Base-by-base conservation (phyloP, 192 early-diverging fungal genomes). In the Blastocladiella britannica region DNA sequence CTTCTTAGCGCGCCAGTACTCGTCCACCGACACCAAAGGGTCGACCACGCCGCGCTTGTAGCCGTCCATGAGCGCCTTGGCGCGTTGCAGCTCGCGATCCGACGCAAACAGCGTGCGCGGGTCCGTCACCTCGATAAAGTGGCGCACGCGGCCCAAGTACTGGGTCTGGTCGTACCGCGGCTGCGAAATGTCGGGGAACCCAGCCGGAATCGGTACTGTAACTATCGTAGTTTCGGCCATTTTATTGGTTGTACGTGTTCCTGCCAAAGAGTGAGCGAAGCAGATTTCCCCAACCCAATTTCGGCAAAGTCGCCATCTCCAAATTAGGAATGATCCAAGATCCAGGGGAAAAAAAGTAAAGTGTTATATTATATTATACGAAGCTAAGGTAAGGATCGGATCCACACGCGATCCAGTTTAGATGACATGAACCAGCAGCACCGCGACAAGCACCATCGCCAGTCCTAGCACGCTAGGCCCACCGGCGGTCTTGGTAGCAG, bases 111-210 rank as follows among this genome's bases (percentile, higher is more conserved):
- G 66, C 58, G 80, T 88, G 56, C 75, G 57, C 25, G 80, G 82
- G 64, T 85, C 73, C 8, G 85, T 87, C 12, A 89, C 54, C 55
- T 81, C 73, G 18, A 82, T 68, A 65, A 89, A 89, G 60, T 87
- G 84, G 51, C 71, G 55, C 37, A 89, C 68, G 25, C 87, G 72
- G 25, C 87, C 87, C 43, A 70, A 63, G 64, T 89, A 89, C 0
- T 78, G 85, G 23, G 68, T 69, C 58, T 82, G 84, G 57, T 85
- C 82, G 64, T 72, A 71, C 9, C 72, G 63, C 26, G 74, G 72
- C 52, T 67, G 37, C 37, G 37, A 20, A 9, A 47, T 9, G 15
- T 47, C 37, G 15, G 37, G 37, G 37, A 47, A 47, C 37, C 37
- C 37, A 20, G 37, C 37, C 37, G 37, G 37, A 20, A 47, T 47